Percentiles rank a stretch among this genome's conserved stretches.
Evolutionary conservation across 306 rosid genomes (phyloP).

Genomic region (Malus fusca): DNA sequence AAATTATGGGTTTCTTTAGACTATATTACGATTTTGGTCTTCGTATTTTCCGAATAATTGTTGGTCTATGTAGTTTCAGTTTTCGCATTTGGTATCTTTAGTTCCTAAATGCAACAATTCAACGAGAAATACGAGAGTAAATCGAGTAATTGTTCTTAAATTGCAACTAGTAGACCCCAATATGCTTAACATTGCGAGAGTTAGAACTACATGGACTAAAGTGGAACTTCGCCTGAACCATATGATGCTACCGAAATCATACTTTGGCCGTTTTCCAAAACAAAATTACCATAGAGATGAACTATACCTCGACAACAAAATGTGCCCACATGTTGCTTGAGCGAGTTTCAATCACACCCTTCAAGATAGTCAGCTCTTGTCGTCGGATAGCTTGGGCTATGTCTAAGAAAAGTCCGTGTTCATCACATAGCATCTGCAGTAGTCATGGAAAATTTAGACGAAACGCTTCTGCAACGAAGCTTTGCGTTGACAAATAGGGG

Average conservation of each 20-base stretch:
- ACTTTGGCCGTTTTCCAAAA: not conserved
- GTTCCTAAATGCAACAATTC: not conserved
- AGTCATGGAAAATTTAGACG: not conserved
- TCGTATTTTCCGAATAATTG: not conserved
- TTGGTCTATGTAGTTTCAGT: not conserved
- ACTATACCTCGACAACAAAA: slow-evolving; percentile 71
- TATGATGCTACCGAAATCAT: not conserved
- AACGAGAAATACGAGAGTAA: no score
- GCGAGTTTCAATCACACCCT: slow-evolving; percentile 55
- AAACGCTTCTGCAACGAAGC: not conserved
- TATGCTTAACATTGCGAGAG: no score
- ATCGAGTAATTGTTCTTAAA: no score
- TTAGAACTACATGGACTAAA: not conserved
- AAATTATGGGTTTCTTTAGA: not conserved
- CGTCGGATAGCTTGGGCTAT: slow-evolving; percentile 60
- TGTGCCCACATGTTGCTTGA: slow-evolving; percentile 53
- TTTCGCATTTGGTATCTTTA: not conserved
- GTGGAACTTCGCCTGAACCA: not conserved
- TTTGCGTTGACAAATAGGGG: not conserved
- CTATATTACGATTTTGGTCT: not conserved
- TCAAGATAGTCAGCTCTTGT: slow-evolving; percentile 57
- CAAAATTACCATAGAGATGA: not conserved
- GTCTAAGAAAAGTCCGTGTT: slow-evolving; percentile 70
- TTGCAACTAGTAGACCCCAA: no score
- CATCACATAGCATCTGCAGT: slow-evolving; percentile 51